These are phyloP conservation scores for Leishmania braziliensis DNA, from an alignment of 208 protist species.

Conservation along the genomic window DNA sequence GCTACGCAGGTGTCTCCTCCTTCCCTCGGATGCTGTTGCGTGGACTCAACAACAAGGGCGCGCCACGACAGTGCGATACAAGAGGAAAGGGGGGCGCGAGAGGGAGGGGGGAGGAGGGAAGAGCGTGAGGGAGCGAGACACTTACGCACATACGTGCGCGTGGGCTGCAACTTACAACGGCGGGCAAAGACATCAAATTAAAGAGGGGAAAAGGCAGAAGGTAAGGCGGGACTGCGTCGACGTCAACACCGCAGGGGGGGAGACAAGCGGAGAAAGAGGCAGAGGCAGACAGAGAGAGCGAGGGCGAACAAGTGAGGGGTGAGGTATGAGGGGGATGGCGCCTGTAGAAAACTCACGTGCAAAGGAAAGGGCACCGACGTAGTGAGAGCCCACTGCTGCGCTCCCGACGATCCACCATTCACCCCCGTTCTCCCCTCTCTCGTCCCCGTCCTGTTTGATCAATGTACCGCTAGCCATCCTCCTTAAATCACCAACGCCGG, in stretches of 20 bases:
- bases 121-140: background rate
- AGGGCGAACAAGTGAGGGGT: background rate
- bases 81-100: background rate
- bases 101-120: background rate
- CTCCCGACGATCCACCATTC: background rate
- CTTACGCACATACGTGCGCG: background rate
- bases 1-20: background rate
- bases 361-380: background rate
- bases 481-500: conserved; percentile 7
- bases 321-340: background rate
- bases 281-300: background rate
- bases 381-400: background rate
- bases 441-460: background rate
- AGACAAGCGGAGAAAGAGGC: too few species aligned
- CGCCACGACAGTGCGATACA: background rate
- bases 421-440: background rate
- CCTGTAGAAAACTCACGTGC: background rate
- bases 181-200: background rate
- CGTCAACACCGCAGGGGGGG: too few species aligned
- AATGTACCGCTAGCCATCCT: background rate
- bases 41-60: background rate
- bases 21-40: background rate
- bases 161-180: background rate
- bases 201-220: background rate
- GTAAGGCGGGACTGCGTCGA: too few species aligned